phyloP scores from a whole-genome alignment of 306 rosid species.

The Crataegus laevigata region DNA sequence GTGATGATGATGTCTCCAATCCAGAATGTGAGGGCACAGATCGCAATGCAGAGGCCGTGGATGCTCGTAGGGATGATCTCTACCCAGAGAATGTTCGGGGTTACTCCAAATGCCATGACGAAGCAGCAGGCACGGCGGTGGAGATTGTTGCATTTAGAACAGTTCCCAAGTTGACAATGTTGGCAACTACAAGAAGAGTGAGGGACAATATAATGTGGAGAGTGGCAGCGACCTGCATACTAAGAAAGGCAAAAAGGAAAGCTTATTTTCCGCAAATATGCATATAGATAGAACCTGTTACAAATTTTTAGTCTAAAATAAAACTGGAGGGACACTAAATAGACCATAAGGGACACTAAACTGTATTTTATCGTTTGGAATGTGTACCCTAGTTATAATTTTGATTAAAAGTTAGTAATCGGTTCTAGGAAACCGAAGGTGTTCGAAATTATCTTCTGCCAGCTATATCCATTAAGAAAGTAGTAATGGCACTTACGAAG shows the following conservation, averaged over 20 bases:
- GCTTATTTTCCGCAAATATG: background rate
- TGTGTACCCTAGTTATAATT: too few species aligned
- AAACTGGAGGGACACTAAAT: too few species aligned
- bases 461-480: slow-evolving; percentile 60
- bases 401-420: too few species aligned
- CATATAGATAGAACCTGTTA: too few species aligned
- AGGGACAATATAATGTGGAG: slow-evolving; percentile 48
- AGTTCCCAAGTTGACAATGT: slow-evolving; percentile 26
- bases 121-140: slow-evolving; percentile 48
- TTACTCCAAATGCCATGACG: slow-evolving; percentile 60
- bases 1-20: slow-evolving; percentile 48
- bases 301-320: background rate
- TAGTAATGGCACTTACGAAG: slow-evolving; percentile 42
- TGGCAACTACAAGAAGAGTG: slow-evolving; percentile 34
- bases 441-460: slow-evolving; percentile 53
- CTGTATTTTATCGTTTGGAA: too few species aligned
- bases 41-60: slow-evolving; percentile 61
- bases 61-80: slow-evolving; percentile 64
- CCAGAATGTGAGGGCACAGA: slow-evolving; percentile 62
- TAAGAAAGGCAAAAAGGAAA: slow-evolving; percentile 5
- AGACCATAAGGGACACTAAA: too few species aligned
- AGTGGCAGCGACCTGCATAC: slow-evolving; percentile 58
- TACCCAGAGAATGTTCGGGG: slow-evolving; percentile 59
- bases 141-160: slow-evolving; percentile 38
- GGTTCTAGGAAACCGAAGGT: background rate